Base-by-base conservation (phyloP, 2,329 filamentous ascomycete genomes). In the Cyphellophora europaea region DNA sequence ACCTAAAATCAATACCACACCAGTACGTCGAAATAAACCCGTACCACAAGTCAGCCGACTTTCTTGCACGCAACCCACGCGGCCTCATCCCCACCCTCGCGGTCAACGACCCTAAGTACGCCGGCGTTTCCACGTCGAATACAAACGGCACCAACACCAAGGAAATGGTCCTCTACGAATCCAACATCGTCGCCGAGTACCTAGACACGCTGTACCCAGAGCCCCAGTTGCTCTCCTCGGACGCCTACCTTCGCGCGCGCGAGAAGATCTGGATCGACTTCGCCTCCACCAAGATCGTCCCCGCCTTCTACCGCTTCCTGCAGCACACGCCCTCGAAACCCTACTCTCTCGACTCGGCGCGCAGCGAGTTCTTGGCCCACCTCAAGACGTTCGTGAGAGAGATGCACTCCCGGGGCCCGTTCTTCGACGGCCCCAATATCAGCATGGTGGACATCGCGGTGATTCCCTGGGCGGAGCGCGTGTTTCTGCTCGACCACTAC, bases 21-120 rank as follows among this genome's bases (percentile, higher is more conserved):
- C 77, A 87, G 59, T 85, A 84, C 54, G 66, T 82, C 44, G 79
- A 84, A 62, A 78, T 86, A 40, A 86, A 87, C 55, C 82, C 82
- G 0, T 87, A 87, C 63, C 65, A 77, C 55, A 88, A 88, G 51
- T 41, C 43, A n/a, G 40, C 43, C 15, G 45, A 71, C 1, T 77
- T 87, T 17, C 64, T 88, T 14, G 66, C 69, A 6, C 64, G 88
- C 43, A 89, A 89, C 51, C 82, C 82, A 0, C 72, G 81, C 10
- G 82, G 82, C 1, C 66, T 88, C 1, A 78, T 88, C 2, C 84
- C 83, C 0, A 86, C 82, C 0, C 65, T 88, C 1, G 70, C 44
- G 13, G 49, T 45, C 14, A 51, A 48, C 6, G 43, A 44, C 10
- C 27, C 42, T 4, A 27, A 42, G 10, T 37, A 40, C 4, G 48